These are phyloP conservation scores for Hanseniaspora lindneri DNA, from an alignment of 805 yeast genomes.

Conservation along the genomic window DNA sequence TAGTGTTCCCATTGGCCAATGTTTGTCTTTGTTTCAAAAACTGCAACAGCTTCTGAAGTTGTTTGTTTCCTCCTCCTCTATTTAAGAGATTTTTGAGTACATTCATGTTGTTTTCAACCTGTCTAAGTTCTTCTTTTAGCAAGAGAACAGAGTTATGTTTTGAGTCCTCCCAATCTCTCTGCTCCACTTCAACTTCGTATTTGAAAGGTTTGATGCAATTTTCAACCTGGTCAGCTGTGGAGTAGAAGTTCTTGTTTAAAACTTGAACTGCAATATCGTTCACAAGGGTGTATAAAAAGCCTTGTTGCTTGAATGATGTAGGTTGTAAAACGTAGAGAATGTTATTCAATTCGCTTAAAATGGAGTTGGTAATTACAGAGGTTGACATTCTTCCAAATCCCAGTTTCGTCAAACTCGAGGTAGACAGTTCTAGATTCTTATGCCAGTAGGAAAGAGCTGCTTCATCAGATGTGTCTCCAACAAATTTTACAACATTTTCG, in stretches of 20 bases:
- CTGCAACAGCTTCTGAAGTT: slow-evolving; percentile 68
- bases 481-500: slow-evolving; percentile 16
- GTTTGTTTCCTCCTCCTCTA: slow-evolving; percentile 68
- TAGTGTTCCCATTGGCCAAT: not conserved
- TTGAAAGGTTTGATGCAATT: slow-evolving; percentile 96
- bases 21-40: slow-evolving; percentile 38
- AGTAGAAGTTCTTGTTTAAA: slow-evolving; percentile 61
- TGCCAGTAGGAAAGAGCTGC: slow-evolving; percentile 56
- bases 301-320: slow-evolving; percentile 48
- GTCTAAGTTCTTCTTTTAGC: slow-evolving; percentile 72
- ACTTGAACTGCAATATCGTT: slow-evolving; percentile 76
- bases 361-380: slow-evolving; percentile 63
- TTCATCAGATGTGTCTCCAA: slow-evolving; percentile 28
- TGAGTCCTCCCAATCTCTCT: slow-evolving; percentile 79
- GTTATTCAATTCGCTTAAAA: slow-evolving; percentile 63
- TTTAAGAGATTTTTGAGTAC: slow-evolving; percentile 47
- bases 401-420: slow-evolving; percentile 73
- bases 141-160: slow-evolving; percentile 64
- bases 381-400: slow-evolving; percentile 92
- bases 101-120: slow-evolving; percentile 40
- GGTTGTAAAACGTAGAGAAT: slow-evolving; percentile 62
- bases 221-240: slow-evolving; percentile 97
- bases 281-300: slow-evolving; percentile 61
- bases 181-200: slow-evolving; percentile 92
- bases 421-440: slow-evolving; percentile 68